Conservation (phyloP, 2,329 filamentous ascomycete genomes). For the Fusarium sp. region DNA sequence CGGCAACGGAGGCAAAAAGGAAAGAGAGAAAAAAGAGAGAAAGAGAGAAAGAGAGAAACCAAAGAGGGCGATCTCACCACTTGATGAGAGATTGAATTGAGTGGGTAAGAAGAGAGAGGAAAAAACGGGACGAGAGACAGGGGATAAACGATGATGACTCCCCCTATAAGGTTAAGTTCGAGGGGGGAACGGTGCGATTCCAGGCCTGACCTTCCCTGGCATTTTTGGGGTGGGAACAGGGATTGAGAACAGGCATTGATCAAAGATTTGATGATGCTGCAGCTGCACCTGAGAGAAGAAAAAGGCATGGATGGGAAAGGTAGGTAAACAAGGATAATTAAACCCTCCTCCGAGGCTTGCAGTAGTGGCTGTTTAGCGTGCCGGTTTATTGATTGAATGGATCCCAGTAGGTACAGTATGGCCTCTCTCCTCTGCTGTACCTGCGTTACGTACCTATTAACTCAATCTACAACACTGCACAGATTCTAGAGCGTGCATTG, state of each 20-base stretch:
- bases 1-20: slow-evolving; percentile 31
- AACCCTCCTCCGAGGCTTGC: slow-evolving; percentile 38
- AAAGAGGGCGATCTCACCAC: slow-evolving; percentile 26
- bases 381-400: slow-evolving; percentile 49
- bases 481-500: background rate
- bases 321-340: slow-evolving; percentile 32
- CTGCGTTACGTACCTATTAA: slow-evolving; percentile 1
- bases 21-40: background rate
- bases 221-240: background rate
- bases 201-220: slow-evolving; percentile 15
- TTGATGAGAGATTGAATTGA: slow-evolving; percentile 32
- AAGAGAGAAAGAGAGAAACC: slow-evolving; percentile 21
- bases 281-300: slow-evolving; percentile 10
- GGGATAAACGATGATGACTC: slow-evolving; percentile 3
- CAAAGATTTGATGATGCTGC: background rate
- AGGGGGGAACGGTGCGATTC: background rate
- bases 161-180: slow-evolving; percentile 6
- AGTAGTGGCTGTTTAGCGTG: slow-evolving; percentile 43
- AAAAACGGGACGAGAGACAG: slow-evolving; percentile 5
- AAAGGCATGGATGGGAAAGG: background rate
- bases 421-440: background rate
- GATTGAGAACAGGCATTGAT: too few relatives aligned
- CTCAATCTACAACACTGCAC: too few relatives aligned
- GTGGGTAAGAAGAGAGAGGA: slow-evolving; percentile 28
- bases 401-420: background rate